These are phyloP conservation scores for Leptographium lundbergii DNA, from an alignment of 2,329 filamentous ascomycete genomes.

Conservation along the genomic window DNA sequence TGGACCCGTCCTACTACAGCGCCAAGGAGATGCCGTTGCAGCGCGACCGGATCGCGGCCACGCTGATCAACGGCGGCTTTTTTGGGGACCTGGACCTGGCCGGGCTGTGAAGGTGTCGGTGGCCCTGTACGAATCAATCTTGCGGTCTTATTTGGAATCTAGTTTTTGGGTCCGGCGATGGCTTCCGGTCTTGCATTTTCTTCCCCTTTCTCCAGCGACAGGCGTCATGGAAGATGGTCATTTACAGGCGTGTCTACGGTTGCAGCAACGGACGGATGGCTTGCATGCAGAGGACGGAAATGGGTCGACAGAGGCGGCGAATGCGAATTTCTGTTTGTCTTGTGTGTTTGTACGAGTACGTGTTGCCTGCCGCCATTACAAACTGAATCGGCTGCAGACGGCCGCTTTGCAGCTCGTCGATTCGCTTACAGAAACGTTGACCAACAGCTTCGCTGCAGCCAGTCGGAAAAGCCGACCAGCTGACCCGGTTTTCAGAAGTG, in stretches of 20 bases:
- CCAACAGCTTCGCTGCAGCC: not conserved
- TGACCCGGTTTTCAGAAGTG: not conserved
- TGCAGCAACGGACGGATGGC: too few relatives aligned
- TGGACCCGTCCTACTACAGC: conserved; percentile 38
- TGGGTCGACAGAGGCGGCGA: not conserved
- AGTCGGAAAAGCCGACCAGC: not conserved
- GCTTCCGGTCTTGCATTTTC: not conserved
- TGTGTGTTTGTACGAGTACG: too few relatives aligned
- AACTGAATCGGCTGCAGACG: not conserved
- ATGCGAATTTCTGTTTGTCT: not conserved
- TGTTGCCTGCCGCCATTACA: not conserved
- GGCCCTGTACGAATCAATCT: not conserved
- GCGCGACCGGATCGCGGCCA: conserved; percentile 48
- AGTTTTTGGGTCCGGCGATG: not conserved
- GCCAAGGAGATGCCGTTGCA: conserved; percentile 45
- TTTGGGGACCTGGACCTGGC: conserved; percentile 42
- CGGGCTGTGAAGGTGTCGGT: conserved; percentile 18
- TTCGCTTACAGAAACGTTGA: not conserved
- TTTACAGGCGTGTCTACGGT: not conserved
- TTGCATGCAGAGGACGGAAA: not conserved
- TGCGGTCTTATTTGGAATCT: not conserved
- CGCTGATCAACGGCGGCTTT: conserved; percentile 57
- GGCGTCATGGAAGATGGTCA: conserved; percentile 1
- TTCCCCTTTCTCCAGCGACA: not conserved
- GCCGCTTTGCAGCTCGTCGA: not conserved